phyloP scores from a whole-genome alignment of 1,284 basidiomycete genomes.

The Butyriboletus appendiculatus region DNA sequence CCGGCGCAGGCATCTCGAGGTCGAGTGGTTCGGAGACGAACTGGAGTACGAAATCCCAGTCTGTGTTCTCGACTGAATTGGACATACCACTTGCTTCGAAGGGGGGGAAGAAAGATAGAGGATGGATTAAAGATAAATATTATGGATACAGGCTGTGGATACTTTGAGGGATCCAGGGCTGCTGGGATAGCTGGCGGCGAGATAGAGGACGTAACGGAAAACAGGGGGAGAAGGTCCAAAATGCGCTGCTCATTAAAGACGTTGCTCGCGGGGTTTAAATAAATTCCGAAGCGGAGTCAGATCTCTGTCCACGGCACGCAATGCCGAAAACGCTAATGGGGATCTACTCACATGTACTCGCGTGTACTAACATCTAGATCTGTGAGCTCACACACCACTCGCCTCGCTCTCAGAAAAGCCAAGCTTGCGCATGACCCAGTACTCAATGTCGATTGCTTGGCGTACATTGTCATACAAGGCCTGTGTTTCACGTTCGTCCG shows the following conservation, averaged over 20 bases:
- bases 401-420: not conserved
- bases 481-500: not conserved
- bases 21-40: slow-evolving; percentile 60
- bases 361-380: not conserved
- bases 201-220: not conserved
- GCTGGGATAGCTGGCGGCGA: slow-evolving; percentile 1
- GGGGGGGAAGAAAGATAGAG: not conserved
- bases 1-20: slow-evolving; percentile 37
- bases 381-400: not conserved
- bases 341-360: not conserved
- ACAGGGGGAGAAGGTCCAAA: slow-evolving; percentile 27
- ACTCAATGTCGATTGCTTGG: not conserved
- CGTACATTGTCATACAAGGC: not conserved
- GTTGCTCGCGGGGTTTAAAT: slow-evolving; percentile 22
- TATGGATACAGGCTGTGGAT: not conserved
- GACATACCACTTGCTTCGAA: slow-evolving; percentile 20
- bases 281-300: slow-evolving; percentile 21
- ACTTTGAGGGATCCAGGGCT: not conserved
- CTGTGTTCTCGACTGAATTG: slow-evolving; percentile 43
- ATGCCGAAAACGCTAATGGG: slow-evolving; percentile 8
- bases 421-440: not conserved
- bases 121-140: not conserved
- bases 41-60: slow-evolving; percentile 65
- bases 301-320: slow-evolving; percentile 11
- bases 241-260: slow-evolving; percentile 8